Base-by-base conservation (phyloP, 495 filamentous ascomycete species). In the Neurospora terricola region DNA sequence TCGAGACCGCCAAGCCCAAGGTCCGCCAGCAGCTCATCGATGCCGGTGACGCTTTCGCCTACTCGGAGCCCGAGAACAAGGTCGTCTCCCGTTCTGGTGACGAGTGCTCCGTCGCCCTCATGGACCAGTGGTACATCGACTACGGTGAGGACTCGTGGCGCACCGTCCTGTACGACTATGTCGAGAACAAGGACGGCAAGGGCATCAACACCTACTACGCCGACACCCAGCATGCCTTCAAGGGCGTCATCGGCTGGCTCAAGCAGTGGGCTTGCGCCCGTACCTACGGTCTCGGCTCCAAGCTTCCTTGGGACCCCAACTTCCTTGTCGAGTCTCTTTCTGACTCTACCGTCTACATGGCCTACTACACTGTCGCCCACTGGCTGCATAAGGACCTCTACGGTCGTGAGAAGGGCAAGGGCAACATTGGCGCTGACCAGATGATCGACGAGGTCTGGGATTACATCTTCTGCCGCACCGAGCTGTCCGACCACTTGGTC, bases 381-480 rank as follows among this genome's bases (percentile, higher is more conserved):
- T 87, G 91, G 75, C 88, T 99, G 30, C 94, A 97, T 83, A 88
- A 84, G 68, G 86, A 87, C 77, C 88, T 94, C 37, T 97, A 92
- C 75, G 94, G 94, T 21, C 89, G 89, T 73, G 85, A 89, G 70
- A 84, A 86, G 70, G 94, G 94, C 70, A 79, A 86, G 38, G 82
- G 82, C 30, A 84, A 89, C 72, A 84, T 97, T 74, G 90, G 86
- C 42, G 84, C 94, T 2, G 91, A 94, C 14, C 93, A 98, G 82
- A 96, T 99, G 93, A 93, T 86, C 43, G 95, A 98, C 76, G 94
- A 97, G 75, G 92, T 97, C 39, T 99, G 95, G 94, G 95, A 99
- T 82, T 97, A 96, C 78, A 81, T 98, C 73, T 97, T 98, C 81
- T 81, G 80, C 74, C 82, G 83, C 36, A 76, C 82, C 14, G 90